A percentile compares a stretch with the other conserved stretches of the same genome.
Conservation (phyloP, 306 rosid genomes). For the Dryas drummondii region DNA sequence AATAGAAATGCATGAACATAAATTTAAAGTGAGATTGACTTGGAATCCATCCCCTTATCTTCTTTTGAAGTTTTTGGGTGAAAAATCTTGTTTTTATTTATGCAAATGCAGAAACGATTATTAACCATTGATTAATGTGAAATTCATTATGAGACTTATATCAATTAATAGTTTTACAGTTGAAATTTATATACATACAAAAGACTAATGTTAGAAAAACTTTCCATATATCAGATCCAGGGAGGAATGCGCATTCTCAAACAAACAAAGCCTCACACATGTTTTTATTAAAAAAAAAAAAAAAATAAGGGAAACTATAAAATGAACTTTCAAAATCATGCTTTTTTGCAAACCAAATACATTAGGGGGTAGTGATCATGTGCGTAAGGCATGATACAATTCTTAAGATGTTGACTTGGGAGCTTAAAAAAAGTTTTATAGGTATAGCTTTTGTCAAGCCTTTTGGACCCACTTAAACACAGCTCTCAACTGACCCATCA, state of each 20-base stretch:
- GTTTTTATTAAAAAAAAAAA: not conserved
- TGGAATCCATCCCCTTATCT: not conserved
- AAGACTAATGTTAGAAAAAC: too few relatives aligned
- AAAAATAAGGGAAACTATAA: not conserved
- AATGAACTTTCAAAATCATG: not conserved
- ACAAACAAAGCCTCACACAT: not conserved
- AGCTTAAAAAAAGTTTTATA: not conserved
- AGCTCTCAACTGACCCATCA: not conserved
- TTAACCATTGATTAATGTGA: too few relatives aligned
- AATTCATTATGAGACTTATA: too few relatives aligned
- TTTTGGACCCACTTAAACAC: not conserved
- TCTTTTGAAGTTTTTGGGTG: too few relatives aligned
- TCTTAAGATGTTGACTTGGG: not conserved
- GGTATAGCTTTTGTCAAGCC: not conserved
- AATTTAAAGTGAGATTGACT: not conserved
- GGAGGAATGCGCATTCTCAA: not conserved
- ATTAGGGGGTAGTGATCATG: not conserved
- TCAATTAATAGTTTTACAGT: too few relatives aligned
- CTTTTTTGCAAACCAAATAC: not conserved
- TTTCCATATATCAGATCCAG: too few relatives aligned
- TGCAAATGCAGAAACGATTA: too few relatives aligned
- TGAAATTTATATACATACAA: too few relatives aligned
- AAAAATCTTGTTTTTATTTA: too few relatives aligned
- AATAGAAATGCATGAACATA: not conserved
- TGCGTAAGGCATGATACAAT: not conserved